Conservation (phyloP, 352 stramenopile genomes). For the Pythium biforme region DNA sequence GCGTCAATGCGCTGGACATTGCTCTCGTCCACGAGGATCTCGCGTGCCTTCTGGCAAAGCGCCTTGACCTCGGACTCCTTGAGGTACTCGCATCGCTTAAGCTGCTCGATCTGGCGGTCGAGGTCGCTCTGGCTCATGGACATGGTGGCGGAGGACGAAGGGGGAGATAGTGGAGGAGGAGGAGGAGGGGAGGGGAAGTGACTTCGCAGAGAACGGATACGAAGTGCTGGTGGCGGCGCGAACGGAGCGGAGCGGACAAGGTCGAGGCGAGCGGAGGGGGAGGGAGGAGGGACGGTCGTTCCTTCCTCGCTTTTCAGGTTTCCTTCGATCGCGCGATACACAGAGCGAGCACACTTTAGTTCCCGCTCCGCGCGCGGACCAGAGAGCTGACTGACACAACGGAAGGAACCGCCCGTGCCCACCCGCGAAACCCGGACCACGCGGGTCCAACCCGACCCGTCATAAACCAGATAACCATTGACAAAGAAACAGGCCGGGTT, state of each 20-base stretch:
- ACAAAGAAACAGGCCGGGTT: slow-evolving; percentile 5
- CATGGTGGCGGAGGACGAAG: slow-evolving; percentile 33
- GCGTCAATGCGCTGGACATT: slow-evolving; percentile 99
- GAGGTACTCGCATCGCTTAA: slow-evolving; percentile 98
- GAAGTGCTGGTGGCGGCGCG: neutral
- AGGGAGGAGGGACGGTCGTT: neutral
- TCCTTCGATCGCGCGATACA: slow-evolving; percentile 14
- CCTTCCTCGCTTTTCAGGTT: slow-evolving; percentile 15
- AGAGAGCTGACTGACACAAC: slow-evolving; percentile 18
- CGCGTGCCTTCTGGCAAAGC: slow-evolving; percentile 96
- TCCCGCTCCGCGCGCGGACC: neutral
- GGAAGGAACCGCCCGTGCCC: slow-evolving; percentile 15
- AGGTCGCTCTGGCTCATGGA: slow-evolving; percentile 82
- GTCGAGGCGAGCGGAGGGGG: neutral
- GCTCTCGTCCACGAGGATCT: slow-evolving; percentile 99
- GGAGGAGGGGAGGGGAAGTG: neutral
- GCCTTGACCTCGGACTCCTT: slow-evolving; percentile 98
- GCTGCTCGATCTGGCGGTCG: slow-evolving; percentile 87
- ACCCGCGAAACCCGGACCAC: slow-evolving; percentile 16
- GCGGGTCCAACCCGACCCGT: neutral
- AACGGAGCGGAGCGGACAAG: neutral
- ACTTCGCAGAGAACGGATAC: slow-evolving; percentile 1
- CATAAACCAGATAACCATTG: slow-evolving; percentile 1
- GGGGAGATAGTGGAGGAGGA: neutral
- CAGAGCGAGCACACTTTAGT: neutral